A percentile compares a stretch with the other conserved stretches of the same genome.
Conservation (phyloP, 2,329 filamentous ascomycete species). For the Phialocephala sp. region DNA sequence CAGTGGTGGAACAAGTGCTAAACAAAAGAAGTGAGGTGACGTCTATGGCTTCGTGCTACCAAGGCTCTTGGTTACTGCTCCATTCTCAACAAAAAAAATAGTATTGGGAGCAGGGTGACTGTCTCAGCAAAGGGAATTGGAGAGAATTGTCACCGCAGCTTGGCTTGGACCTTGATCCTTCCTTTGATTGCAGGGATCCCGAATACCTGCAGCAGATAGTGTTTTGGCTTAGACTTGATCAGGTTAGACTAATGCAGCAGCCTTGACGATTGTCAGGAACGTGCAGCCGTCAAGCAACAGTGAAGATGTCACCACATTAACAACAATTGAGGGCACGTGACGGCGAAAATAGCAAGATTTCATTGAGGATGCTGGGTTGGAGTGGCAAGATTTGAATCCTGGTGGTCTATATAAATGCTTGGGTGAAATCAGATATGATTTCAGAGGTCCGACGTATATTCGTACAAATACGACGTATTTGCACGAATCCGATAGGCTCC, state of each 20-base stretch:
- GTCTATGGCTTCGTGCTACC: not conserved
- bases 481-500: not conserved
- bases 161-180: conserved; percentile 17
- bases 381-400: not conserved
- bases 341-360: not conserved
- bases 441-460: not conserved
- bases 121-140: not conserved
- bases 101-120: not conserved
- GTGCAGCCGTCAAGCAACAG: not conserved
- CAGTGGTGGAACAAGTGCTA: not conserved
- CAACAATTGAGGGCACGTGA: not conserved
- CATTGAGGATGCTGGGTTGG: not conserved
- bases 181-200: conserved; percentile 17
- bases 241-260: not conserved
- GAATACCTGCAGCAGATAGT: conserved; percentile 16
- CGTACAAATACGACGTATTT: not conserved
- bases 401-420: no score
- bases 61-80: not conserved
- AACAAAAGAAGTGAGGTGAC: not conserved
- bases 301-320: not conserved
- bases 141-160: conserved; percentile 9
- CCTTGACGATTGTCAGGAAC: conserved; percentile 15
- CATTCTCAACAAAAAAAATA: conserved; percentile 20
- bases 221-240: conserved; percentile 11
- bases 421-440: not conserved